Evolutionary conservation across 2,329 filamentous ascomycete species (phyloP), one percentile per base, ranked within the genome.

Genomic region (Torrubiella hemipterigena): DNA sequence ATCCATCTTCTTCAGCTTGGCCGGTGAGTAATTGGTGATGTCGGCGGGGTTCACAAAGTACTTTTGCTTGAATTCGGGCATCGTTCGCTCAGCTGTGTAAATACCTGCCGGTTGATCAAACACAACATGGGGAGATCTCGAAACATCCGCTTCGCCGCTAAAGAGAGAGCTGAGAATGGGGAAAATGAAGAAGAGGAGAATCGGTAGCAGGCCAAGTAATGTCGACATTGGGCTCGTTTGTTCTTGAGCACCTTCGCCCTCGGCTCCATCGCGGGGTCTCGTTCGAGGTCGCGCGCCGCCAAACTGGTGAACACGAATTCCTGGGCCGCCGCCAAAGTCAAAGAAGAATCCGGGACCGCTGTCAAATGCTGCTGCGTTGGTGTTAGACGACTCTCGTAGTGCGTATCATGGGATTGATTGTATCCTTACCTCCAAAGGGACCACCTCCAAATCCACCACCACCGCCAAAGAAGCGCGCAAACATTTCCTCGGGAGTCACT

Each of bases 401-500:
- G 22, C 31, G 23, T 15, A 7, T 33, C 12, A 19, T 21, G 21
- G 22, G 15, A 22, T 16, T 17, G 12, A 17, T 25, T 32, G 36
- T 30, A 52, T 52, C 38, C 63, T 55, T 57, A 48, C 52, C 29
- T 40, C 57, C 65, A 46, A 65, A 63, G 5, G 51, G 54, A 53
- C 53, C 67, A 55, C 59, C 72, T 61, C 81, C 80, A 49, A 83
- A 77, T 12, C 72, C 69, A 32, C 80, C 76, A 29, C 73, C 78
- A 25, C 82, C 86, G 29, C 84, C 84, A 63, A 98, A 98, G 69
- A 98, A 98, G 40, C 89, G 76, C 51, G 89, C 79, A 61, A 98
- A 98, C 66, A 98, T 73, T 57, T 98, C 91, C 56, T 98, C 91
- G 0, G 91, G 87, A 33, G 82, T 93, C 45, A 98, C 83, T 52